Conservation (phyloP, 2,329 filamentous ascomycete genomes). For the Claviceps cyperi region DNA sequence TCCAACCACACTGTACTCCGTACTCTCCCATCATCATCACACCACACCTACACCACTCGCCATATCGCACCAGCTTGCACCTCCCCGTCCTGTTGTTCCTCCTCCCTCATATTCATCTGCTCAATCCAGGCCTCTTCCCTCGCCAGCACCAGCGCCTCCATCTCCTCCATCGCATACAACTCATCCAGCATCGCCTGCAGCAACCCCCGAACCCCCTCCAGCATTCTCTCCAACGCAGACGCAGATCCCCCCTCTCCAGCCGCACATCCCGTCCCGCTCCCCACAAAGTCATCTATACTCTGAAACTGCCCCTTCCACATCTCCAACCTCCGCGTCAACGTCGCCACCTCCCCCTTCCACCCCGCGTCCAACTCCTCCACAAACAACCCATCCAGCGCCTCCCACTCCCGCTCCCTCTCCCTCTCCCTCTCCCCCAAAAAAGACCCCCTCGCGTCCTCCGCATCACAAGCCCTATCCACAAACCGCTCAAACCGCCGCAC, state of each 20-base stretch:
- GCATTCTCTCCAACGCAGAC: slow-evolving; percentile 30
- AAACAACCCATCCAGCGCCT: slow-evolving; percentile 26
- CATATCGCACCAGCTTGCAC: slow-evolving; percentile 33
- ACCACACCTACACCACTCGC: slow-evolving; percentile 20
- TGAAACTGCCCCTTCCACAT: slow-evolving; percentile 35
- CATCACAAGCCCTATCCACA: slow-evolving; percentile 32
- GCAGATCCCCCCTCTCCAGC: slow-evolving; percentile 2
- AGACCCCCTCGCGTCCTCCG: slow-evolving; percentile 28
- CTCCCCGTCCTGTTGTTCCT: slow-evolving; percentile 20
- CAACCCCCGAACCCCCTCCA: slow-evolving; percentile 32
- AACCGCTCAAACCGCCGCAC: slow-evolving; percentile 46
- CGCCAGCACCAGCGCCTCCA: slow-evolving; percentile 41
- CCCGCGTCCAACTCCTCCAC: slow-evolving; percentile 37
- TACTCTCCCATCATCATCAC: no score
- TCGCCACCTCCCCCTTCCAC: slow-evolving; percentile 45
- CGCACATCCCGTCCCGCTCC: slow-evolving; percentile 14
- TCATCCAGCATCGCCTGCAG: slow-evolving; percentile 48
- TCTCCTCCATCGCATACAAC: slow-evolving; percentile 44
- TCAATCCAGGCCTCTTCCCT: slow-evolving; percentile 46
- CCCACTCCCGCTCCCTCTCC: slow-evolving; percentile 14
- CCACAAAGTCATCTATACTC: slow-evolving; percentile 19
- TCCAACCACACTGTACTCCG: no score
- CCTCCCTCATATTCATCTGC: slow-evolving; percentile 31
- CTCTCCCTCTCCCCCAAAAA: slow-evolving; percentile 15
- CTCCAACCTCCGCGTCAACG: slow-evolving; percentile 39